Evolutionary conservation across 208 protist genomes (phyloP).

Genomic region (Naegleria lovaniensis): DNA sequence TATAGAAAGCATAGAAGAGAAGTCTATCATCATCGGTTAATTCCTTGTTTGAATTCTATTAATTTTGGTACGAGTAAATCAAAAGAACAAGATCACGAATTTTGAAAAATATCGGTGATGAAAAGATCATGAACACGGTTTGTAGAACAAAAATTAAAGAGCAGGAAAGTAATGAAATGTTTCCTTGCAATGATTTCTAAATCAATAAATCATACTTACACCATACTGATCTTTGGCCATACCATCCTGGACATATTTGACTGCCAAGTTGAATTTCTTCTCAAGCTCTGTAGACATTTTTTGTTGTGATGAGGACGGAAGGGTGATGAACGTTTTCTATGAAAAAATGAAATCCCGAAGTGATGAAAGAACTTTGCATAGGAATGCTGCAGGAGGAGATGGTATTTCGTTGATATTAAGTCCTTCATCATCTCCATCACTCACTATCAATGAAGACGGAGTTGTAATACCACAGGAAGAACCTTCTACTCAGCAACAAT

Average conservation of each 20-base stretch:
- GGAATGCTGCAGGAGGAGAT: too few species aligned
- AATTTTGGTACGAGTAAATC: not conserved
- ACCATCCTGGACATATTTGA: conserved; percentile 2
- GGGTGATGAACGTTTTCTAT: not conserved
- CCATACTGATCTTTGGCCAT: not conserved
- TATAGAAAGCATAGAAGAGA: conserved; percentile 89
- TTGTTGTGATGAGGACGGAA: not conserved
- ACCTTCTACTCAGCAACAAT: not conserved
- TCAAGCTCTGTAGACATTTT: not conserved
- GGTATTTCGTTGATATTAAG: too few species aligned
- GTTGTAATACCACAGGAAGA: not conserved
- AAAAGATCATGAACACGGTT: too few species aligned
- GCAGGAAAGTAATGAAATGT: too few species aligned
- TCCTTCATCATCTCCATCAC: too few species aligned
- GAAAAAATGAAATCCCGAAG: not conserved
- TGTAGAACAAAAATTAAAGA: too few species aligned
- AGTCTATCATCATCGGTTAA: conserved; percentile 79
- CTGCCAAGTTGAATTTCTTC: not conserved
- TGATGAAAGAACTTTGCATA: not conserved
- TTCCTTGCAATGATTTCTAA: too few species aligned
- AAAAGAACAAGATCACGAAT: not conserved
- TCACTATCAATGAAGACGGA: too few species aligned
- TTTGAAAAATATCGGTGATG: not conserved
- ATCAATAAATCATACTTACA: not conserved
- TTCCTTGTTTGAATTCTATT: conserved; percentile 36